Evolutionary conservation across 2,329 filamentous ascomycete genomes (phyloP).

Genomic region (Trichoderma atroviride): DNA sequence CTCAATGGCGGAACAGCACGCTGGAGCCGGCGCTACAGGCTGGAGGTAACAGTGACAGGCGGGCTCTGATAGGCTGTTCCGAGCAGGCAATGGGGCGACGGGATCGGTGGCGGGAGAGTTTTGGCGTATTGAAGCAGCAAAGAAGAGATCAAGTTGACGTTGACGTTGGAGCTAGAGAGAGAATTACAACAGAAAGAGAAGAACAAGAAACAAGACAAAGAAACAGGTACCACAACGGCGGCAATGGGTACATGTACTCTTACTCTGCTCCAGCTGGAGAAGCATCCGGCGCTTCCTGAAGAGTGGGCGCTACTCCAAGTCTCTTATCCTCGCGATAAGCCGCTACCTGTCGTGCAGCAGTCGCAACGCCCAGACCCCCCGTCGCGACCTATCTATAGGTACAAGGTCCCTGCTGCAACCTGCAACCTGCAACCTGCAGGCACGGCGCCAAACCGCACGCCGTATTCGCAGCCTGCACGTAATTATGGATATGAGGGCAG

Average conservation of each 20-base stretch:
- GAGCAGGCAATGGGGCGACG: background rate
- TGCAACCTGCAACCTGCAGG: background rate
- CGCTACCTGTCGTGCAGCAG: background rate
- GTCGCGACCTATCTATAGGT: background rate
- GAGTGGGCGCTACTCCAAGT: background rate
- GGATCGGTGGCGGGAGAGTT: background rate
- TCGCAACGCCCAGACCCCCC: background rate
- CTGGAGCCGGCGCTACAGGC: background rate
- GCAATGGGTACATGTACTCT: background rate
- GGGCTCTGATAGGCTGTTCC: slow-evolving; percentile 23
- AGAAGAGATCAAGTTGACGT: background rate
- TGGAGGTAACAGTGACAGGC: background rate
- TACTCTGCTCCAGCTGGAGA: background rate
- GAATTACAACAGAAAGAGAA: background rate
- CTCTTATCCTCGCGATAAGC: background rate
- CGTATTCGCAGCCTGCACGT: slow-evolving; percentile 7
- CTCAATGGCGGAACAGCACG: background rate
- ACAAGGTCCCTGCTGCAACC: background rate
- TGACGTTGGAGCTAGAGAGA: background rate
- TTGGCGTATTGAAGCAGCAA: background rate
- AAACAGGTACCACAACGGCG: background rate
- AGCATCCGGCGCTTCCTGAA: background rate
- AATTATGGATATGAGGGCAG: background rate
- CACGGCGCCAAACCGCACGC: slow-evolving; percentile 5
- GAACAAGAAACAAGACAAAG: too few species aligned